Evolutionary conservation across 2,329 filamentous ascomycete species (phyloP).

Genomic region (Huntiella omanensis): DNA sequence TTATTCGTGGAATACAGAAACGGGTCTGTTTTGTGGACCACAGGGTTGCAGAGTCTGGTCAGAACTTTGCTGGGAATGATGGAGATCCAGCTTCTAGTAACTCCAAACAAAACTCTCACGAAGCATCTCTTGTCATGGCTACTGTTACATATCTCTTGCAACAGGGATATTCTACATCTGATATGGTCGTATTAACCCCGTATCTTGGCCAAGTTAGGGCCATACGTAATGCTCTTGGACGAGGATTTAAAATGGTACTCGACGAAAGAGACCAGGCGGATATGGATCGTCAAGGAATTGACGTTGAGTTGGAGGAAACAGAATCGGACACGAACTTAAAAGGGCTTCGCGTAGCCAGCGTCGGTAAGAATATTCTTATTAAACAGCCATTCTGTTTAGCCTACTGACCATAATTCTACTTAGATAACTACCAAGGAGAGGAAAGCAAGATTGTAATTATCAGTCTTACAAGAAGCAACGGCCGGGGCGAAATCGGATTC

Average conservation of each 20-base stretch:
- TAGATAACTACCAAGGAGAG: constrained; percentile 65
- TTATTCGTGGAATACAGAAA: constrained; percentile 36
- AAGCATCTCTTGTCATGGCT: constrained; percentile 46
- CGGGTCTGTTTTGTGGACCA: constrained; percentile 53
- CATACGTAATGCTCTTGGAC: constrained; percentile 31
- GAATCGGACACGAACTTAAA: constrained; percentile 30
- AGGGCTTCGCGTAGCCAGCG: constrained; percentile 44
- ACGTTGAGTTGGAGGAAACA: constrained; percentile 26
- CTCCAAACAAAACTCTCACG: constrained; percentile 36
- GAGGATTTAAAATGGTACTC: constrained; percentile 43
- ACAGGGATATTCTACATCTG: constrained; percentile 47
- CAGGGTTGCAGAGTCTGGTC: not conserved
- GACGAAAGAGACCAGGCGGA: constrained; percentile 51
- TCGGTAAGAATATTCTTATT: constrained; percentile 30
- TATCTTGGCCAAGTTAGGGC: constrained; percentile 51
- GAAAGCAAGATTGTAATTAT: constrained; percentile 55
- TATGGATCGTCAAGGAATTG: constrained; percentile 40
- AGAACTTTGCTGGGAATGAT: constrained; percentile 23
- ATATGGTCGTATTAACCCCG: constrained; percentile 51
- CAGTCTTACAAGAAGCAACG: constrained; percentile 49
- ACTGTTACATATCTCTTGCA: constrained; percentile 49
- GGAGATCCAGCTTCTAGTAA: constrained; percentile 24
- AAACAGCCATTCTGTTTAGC: not conserved
- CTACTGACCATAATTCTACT: not conserved
- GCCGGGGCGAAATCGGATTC: constrained; percentile 47